phyloP scores from a whole-genome alignment of 2,329 filamentous ascomycete genomes.

The Cladosporium sp. region DNA sequence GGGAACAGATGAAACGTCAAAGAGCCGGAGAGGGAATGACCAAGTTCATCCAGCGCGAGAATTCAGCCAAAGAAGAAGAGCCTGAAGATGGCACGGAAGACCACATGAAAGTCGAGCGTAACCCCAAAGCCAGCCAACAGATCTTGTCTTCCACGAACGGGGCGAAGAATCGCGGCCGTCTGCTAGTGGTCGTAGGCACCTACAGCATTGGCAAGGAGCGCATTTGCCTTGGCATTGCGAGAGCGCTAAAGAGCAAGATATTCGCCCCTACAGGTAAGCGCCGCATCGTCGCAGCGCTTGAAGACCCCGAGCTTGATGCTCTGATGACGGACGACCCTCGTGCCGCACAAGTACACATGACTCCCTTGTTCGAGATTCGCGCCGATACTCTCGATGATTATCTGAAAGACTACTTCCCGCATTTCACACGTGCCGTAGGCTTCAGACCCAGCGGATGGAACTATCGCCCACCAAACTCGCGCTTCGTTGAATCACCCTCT shows the following conservation, averaged over 20 bases:
- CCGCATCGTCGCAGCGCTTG: slow-evolving; percentile 76
- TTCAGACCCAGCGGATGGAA: slow-evolving; percentile 95
- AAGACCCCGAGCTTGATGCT: slow-evolving; percentile 73
- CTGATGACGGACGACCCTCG: slow-evolving; percentile 75
- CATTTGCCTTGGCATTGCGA: slow-evolving; percentile 87
- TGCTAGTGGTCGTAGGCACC: slow-evolving; percentile 90
- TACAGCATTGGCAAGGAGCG: slow-evolving; percentile 98
- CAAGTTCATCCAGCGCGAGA: slow-evolving; percentile 54
- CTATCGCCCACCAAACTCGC: slow-evolving; percentile 67
- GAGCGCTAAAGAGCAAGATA: slow-evolving; percentile 80
- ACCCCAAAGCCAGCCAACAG: slow-evolving; percentile 28
- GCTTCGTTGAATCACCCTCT: slow-evolving; percentile 58
- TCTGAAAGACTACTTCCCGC: slow-evolving; percentile 69
- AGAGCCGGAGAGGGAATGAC: slow-evolving; percentile 57
- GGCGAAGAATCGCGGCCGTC: slow-evolving; percentile 53
- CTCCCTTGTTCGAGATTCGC: slow-evolving; percentile 88
- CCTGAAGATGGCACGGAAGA: slow-evolving; percentile 35
- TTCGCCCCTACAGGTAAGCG: slow-evolving; percentile 81
- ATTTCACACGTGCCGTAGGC: slow-evolving; percentile 82
- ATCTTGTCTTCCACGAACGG: slow-evolving; percentile 25
- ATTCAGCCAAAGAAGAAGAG: slow-evolving; percentile 37
- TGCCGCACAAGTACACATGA: slow-evolving; percentile 96
- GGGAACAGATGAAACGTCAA: slow-evolving; percentile 54
- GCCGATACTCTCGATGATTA: slow-evolving; percentile 90
- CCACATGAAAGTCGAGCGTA: slow-evolving; percentile 30